Conservation (phyloP, 305 asterid genomes). For the Rubia peregrina region DNA sequence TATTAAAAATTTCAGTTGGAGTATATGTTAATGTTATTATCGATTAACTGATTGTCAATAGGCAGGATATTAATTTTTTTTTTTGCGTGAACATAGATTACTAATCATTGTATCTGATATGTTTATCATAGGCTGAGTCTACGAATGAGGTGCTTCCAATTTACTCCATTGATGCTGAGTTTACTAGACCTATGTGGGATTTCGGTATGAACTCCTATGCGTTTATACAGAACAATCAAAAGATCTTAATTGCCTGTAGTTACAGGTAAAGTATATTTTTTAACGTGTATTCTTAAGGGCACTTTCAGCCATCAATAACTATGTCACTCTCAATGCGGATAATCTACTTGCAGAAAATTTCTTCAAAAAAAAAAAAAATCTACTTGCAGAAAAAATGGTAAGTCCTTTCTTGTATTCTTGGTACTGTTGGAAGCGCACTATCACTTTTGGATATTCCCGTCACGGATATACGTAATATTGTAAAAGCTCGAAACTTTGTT, state of each 20-base stretch:
- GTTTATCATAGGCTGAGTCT: constrained; percentile 63
- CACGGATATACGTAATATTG: constrained; percentile 70
- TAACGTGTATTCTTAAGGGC: background rate
- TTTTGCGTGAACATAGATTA: constrained; percentile 8
- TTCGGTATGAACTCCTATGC: constrained; percentile 86
- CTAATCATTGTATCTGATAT: background rate
- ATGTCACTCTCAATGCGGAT: constrained; percentile 8
- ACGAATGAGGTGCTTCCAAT: constrained; percentile 66
- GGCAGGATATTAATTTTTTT: too few species aligned
- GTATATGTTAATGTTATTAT: background rate
- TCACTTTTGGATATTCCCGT: constrained; percentile 61
- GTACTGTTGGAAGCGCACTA: constrained; percentile 45
- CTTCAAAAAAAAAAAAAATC: too few species aligned
- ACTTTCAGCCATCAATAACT: constrained; percentile 3
- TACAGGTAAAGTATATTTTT: constrained; percentile 74
- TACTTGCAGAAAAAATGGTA: constrained; percentile 70
- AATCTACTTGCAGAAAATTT: too few species aligned
- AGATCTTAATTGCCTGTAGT: constrained; percentile 66
- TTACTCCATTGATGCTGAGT: constrained; percentile 71
- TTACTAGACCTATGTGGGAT: constrained; percentile 81
- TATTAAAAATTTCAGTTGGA: too few species aligned
- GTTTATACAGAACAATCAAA: constrained; percentile 44
- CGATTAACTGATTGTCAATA: background rate
- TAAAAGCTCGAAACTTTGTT: constrained; percentile 24
- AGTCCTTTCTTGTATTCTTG: constrained; percentile 71